Conservation (phyloP, 257 asterid species). For the Solanum tarijense region DNA sequence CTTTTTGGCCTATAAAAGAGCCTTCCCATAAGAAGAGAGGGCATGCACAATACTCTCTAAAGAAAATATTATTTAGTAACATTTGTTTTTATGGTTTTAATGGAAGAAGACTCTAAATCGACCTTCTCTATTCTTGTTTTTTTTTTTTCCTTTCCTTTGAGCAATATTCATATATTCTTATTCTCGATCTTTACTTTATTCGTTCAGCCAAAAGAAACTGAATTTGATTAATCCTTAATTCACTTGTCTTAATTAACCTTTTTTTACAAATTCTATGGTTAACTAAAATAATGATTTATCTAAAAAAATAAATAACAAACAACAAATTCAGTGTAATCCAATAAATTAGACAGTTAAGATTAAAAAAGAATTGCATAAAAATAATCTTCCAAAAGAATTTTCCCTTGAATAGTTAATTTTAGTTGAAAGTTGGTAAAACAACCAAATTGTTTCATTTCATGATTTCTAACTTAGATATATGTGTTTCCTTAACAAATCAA, state of each 20-base stretch:
- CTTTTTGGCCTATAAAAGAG: background rate
- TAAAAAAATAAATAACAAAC: background rate
- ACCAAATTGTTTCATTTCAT: background rate
- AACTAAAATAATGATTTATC: rapidly evolving
- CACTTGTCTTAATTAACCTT: background rate
- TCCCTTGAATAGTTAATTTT: background rate
- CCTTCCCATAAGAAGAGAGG: background rate
- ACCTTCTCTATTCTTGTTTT: background rate
- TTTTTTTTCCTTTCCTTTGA: too few relatives aligned
- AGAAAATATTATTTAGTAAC: background rate
- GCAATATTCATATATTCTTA: background rate
- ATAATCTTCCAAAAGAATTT: background rate
- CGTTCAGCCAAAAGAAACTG: background rate
- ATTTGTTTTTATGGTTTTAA: background rate
- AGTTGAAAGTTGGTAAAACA: background rate
- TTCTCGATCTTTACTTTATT: background rate
- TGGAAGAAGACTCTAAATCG: background rate
- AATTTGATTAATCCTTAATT: background rate
- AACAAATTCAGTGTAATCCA: background rate
- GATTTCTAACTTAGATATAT: background rate
- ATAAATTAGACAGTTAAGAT: background rate
- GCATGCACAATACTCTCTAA: background rate
- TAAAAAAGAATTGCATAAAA: background rate
- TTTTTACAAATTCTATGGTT: background rate
- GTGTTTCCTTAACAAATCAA: background rate